phyloP scores from a whole-genome alignment of 345 rosid species.

The Raphanus sativus region DNA sequence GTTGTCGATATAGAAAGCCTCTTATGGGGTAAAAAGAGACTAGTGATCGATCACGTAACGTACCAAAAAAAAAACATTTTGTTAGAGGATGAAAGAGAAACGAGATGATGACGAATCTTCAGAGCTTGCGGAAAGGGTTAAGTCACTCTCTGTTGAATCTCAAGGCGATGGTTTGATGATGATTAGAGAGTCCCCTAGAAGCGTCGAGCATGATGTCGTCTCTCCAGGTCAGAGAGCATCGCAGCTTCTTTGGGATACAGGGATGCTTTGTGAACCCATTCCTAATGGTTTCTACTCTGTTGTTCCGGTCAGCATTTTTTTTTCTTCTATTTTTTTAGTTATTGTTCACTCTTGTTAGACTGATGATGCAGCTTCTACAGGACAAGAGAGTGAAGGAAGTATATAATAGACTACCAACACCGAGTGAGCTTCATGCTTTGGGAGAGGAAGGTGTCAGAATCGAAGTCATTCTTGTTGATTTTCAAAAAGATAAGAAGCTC shows the following conservation, averaged over 20 bases:
- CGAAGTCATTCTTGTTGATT: conserved; percentile 88
- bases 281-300: conserved; percentile 94
- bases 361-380: conserved; percentile 41
- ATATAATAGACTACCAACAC: conserved; percentile 66
- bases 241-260: conserved; percentile 85
- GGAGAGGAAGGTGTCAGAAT: conserved; percentile 69
- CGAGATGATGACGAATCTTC: conserved; percentile 60
- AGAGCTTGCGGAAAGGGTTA: conserved; percentile 73
- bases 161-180: conserved; percentile 51
- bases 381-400: conserved; percentile 88
- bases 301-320: conserved; percentile 53
- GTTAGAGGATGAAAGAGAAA: conserved; percentile 66
- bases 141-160: conserved; percentile 69
- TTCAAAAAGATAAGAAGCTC: conserved; percentile 82
- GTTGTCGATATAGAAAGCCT: conserved; percentile 38
- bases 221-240: conserved; percentile 77
- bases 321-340: neutral
- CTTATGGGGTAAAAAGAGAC: conserved; percentile 61
- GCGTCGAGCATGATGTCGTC: conserved; percentile 60
- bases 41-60: conserved; percentile 51
- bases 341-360: neutral
- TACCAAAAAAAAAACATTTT: conserved; percentile 36
- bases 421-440: conserved; percentile 83
- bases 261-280: conserved; percentile 70
- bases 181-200: conserved; percentile 61